Percentiles rank a stretch among this genome's conserved stretches.
These are phyloP conservation scores for Paulownia fortunei DNA, from an alignment of 257 asterid genomes.

Conservation along the genomic window DNA sequence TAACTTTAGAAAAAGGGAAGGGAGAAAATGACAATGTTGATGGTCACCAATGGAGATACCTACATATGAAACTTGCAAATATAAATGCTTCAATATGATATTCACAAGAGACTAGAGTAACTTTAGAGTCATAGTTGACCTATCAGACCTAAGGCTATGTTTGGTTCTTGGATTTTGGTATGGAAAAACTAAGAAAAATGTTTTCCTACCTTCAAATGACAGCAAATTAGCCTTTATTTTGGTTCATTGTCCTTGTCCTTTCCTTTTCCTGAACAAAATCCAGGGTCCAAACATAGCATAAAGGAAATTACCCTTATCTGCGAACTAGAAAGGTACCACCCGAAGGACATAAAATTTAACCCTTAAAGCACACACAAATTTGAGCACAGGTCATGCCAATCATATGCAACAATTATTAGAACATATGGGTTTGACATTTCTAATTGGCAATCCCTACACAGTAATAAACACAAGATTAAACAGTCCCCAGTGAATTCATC, in stretches of 20 bases:
- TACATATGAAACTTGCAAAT: neutral
- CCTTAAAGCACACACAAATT: neutral
- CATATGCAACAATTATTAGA: neutral
- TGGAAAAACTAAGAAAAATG: neutral
- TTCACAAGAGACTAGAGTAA: neutral
- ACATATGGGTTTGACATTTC: neutral
- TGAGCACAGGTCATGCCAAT: neutral
- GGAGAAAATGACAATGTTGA: neutral
- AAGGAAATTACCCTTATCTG: neutral
- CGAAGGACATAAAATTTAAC: neutral
- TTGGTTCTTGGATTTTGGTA: neutral
- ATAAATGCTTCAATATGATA: neutral
- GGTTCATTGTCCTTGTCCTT: neutral
- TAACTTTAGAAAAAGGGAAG: neutral
- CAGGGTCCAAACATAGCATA: neutral
- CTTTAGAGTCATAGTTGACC: neutral
- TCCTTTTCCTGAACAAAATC: neutral
- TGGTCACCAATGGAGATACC: neutral
- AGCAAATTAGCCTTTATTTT: neutral
- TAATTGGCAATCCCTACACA: neutral
- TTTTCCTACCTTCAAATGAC: neutral
- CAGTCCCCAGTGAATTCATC: conserved; percentile 14
- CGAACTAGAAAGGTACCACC: neutral
- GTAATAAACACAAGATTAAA: neutral
- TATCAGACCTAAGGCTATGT: neutral